Evolutionary conservation across 2,329 filamentous ascomycete species (phyloP).

Genomic region (Calonectria hawksworthii): DNA sequence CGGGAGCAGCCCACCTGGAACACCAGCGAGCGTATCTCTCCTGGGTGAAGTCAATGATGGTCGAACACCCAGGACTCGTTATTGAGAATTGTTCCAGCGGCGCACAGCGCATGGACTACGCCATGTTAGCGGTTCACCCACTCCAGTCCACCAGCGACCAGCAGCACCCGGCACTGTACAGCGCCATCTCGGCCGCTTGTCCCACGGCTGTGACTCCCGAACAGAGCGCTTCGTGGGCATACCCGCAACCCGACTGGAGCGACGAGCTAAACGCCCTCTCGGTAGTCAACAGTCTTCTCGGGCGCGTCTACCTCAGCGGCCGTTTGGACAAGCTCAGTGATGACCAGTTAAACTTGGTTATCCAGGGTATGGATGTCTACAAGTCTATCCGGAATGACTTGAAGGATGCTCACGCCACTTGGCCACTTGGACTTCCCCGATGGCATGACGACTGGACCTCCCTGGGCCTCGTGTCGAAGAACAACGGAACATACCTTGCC

Average conservation of each 20-base stretch:
- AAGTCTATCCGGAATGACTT: constrained; percentile 42
- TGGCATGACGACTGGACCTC: constrained; percentile 52
- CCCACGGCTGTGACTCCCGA: constrained; percentile 53
- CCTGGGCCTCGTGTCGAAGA: constrained; percentile 40
- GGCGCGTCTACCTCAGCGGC: constrained; percentile 50
- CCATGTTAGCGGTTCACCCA: constrained; percentile 49
- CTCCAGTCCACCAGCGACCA: constrained; percentile 54
- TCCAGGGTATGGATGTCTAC: constrained; percentile 50
- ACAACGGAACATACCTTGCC: constrained; percentile 19
- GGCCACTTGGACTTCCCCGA: constrained; percentile 49
- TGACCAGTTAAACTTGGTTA: constrained; percentile 43
- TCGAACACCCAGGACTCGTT: constrained; percentile 46
- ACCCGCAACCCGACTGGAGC: constrained; percentile 51
- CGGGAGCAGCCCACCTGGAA: constrained; percentile 45
- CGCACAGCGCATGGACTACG: constrained; percentile 53
- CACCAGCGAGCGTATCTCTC: constrained; percentile 51
- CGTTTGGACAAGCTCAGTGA: constrained; percentile 42
- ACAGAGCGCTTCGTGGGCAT: constrained; percentile 53
- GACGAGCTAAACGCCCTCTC: constrained; percentile 53
- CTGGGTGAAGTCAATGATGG: constrained; percentile 48
- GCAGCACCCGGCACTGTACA: constrained; percentile 49
- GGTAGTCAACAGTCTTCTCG: constrained; percentile 51
- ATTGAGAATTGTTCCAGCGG: constrained; percentile 55
- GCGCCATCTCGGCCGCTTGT: constrained; percentile 47
- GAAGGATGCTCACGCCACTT: constrained; percentile 42